These are phyloP conservation scores for Phytopythium cucurbitacearum DNA, from an alignment of 352 stramenopile genomes.

Conservation along the genomic window DNA sequence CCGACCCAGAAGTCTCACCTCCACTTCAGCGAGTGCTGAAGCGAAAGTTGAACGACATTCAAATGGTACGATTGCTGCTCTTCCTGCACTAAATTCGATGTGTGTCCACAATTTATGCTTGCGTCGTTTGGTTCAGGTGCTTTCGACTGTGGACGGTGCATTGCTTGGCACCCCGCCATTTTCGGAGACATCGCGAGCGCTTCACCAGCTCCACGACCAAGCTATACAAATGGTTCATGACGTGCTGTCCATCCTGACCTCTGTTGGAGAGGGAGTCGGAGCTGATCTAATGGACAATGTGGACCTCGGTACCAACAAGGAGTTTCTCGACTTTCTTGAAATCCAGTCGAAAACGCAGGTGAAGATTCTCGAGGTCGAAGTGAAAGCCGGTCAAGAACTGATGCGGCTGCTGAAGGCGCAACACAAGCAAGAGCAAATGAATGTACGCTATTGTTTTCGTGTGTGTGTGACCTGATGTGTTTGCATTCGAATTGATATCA, in stretches of 20 bases:
- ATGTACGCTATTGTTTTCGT: constrained; percentile 14
- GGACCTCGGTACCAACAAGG: constrained; percentile 8
- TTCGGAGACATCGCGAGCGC: constrained; percentile 6
- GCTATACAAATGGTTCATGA: constrained; percentile 25
- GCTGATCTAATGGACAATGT: neutral
- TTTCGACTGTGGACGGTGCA: constrained; percentile 20
- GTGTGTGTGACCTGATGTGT: neutral
- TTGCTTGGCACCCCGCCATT: constrained; percentile 9
- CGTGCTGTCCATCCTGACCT: constrained; percentile 4
- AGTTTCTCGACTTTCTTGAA: constrained; percentile 45
- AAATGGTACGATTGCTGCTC: constrained; percentile 15
- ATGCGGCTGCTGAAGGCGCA: constrained; percentile 52
- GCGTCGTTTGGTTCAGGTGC: constrained; percentile 16
- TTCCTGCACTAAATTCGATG: neutral
- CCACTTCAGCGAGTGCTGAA: neutral
- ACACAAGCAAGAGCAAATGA: constrained; percentile 36
- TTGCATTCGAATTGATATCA: neutral
- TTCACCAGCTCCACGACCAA: constrained; percentile 33
- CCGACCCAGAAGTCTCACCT: neutral
- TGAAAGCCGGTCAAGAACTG: constrained; percentile 55
- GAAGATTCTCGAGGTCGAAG: constrained; percentile 56
- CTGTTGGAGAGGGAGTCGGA: neutral
- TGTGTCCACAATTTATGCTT: neutral
- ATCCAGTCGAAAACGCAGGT: constrained; percentile 33
- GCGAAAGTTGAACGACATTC: constrained; percentile 18